Evolutionary conservation across 495 filamentous ascomycete species (phyloP).

Genomic region (Penicillium goetzii): DNA sequence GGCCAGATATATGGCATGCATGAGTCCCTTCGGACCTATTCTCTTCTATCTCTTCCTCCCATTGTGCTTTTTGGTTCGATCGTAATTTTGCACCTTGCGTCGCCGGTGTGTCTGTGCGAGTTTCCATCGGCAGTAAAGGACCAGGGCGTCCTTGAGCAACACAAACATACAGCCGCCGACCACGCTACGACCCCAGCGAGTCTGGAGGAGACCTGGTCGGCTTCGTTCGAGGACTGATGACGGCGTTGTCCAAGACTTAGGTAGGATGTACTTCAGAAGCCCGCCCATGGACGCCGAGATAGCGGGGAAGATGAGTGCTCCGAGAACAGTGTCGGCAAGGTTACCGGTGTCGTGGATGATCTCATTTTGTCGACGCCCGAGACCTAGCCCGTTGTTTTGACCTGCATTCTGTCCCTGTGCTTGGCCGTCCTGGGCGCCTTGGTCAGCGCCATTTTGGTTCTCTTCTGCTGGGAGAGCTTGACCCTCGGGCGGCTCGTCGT

Average conservation of each 20-base stretch:
- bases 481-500: conserved; percentile 31
- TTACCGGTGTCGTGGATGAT: conserved; percentile 56
- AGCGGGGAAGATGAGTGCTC: conserved; percentile 65
- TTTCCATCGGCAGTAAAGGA: conserved; percentile 75
- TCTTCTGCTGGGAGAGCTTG: conserved; percentile 25
- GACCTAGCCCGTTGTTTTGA: conserved; percentile 30
- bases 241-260: conserved; percentile 62
- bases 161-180: conserved; percentile 81
- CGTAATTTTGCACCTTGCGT: conserved; percentile 70
- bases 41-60: conserved; percentile 25
- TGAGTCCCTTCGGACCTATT: not conserved
- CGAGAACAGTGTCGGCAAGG: conserved; percentile 60
- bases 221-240: conserved; percentile 42
- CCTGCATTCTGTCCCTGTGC: conserved; percentile 31
- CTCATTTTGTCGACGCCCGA: conserved; percentile 47
- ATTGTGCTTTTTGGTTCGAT: conserved; percentile 45
- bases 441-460: conserved; percentile 27
- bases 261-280: conserved; percentile 63
- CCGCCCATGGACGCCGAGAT: conserved; percentile 70
- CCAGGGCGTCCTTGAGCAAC: conserved; percentile 72
- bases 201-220: conserved; percentile 67
- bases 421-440: conserved; percentile 31
- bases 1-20: not conserved
- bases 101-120: conserved; percentile 68
- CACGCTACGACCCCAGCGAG: conserved; percentile 77